Evolutionary conservation across 106 monocot species (phyloP), one percentile per base, ranked within the genome.

Genomic region (Platanthera guangdongensis): DNA sequence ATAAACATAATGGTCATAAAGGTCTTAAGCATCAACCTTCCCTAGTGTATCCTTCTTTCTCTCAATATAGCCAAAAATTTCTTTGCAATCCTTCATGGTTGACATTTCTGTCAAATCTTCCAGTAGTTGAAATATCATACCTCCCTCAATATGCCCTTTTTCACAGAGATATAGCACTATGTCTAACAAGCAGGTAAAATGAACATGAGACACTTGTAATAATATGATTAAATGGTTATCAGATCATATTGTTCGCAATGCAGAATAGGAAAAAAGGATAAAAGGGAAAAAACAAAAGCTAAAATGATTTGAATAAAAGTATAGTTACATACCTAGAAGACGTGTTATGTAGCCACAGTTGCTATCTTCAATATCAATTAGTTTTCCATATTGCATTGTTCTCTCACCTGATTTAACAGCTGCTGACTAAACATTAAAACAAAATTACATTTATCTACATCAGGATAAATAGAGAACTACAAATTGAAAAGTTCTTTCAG

Each of bases 41-140:
- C 99, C 99, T 78, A 99, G 83, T 60, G 91, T 84, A 81, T 99
- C 92, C 87, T 94, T 94, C 81, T 94, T 94, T 81, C 91, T 83
- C 78, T 99, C 99, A 22, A 99, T 99, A 73, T 92, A 99, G 74
- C 86, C 99, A 84, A 99, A 99, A 73, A 94, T 85, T 79, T 99
- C 92, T 86, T 94, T 91, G 87, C 99, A 99, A 57, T 99, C 94
- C 75, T 94, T 94, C 83, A 99, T 94, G 76, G 99, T 94, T 65
- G 94, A 99, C 94, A 99, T 92, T 87, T 99, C 99, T 50, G 92
- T 99, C 80, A 99, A 84, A 79, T 99, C 99, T 85, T 99, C 99
- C 73, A 99, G 78, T 59, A 99, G 84, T 80, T 99, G 99, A 78
- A 99, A 99, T 80, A 99, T 92, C 99, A 99, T 94, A 50, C 99